phyloP scores from a whole-genome alignment of 805 yeast genomes.

The Candida sonorensis region DNA sequence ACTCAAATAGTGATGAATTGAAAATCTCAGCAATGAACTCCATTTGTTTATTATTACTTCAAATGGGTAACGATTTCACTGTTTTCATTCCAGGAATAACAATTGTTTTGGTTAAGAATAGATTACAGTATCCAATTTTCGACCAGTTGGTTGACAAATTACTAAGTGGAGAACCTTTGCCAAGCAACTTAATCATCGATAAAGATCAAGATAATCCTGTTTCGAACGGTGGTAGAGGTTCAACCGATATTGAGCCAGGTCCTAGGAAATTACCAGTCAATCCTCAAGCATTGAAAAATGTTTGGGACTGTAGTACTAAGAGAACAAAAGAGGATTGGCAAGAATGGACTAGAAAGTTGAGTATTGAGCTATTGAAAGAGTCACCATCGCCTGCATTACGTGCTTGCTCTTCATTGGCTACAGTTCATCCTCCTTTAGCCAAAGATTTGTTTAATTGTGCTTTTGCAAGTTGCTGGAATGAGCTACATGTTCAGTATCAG shows the following conservation, averaged over 20 bases:
- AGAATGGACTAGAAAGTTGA: conserved; percentile 87
- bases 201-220: conserved; percentile 38
- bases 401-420: conserved; percentile 87
- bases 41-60: conserved; percentile 66
- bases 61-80: conserved; percentile 75
- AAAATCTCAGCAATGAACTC: conserved; percentile 68
- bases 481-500: conserved; percentile 79
- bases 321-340: conserved; percentile 96
- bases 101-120: conserved; percentile 53
- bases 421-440: conserved; percentile 81
- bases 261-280: conserved; percentile 69
- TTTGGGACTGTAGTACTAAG: conserved; percentile 89
- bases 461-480: conserved; percentile 94
- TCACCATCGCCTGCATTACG: conserved; percentile 92
- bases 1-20: conserved; percentile 42
- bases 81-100: conserved; percentile 82
- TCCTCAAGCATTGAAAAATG: conserved; percentile 58
- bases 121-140: conserved; percentile 64
- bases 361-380: conserved; percentile 80
- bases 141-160: conserved; percentile 77
- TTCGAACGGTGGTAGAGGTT: too few relatives aligned
- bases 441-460: conserved; percentile 89
- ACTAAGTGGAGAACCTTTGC: conserved; percentile 78
- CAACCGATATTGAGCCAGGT: conserved; percentile 63
- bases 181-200: conserved; percentile 65